phyloP scores from a whole-genome alignment of 257 asterid genomes.

The Solanum sitiens region DNA sequence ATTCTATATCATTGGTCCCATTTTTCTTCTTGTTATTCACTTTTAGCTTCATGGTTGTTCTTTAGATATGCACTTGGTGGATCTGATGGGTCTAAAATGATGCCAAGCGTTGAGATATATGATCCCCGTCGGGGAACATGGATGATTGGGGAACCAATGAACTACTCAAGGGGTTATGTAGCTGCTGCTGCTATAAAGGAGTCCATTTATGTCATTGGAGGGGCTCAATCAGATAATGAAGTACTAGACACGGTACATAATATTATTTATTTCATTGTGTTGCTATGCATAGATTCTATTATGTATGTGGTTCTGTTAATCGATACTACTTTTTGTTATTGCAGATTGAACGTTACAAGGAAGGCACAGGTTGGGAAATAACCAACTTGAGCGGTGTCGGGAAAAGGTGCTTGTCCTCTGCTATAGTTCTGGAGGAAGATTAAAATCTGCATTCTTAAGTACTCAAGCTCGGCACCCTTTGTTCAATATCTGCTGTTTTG shows the following conservation, averaged over 20 bases:
- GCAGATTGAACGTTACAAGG: slow-evolving; percentile 66
- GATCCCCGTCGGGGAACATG: slow-evolving; percentile 63
- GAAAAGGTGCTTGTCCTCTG: slow-evolving; percentile 46
- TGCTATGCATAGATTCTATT: not conserved
- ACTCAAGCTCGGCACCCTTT: not conserved
- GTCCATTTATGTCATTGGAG: slow-evolving; percentile 63
- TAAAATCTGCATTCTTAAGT: not conserved
- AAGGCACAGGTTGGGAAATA: slow-evolving; percentile 63
- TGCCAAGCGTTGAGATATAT: slow-evolving; percentile 48
- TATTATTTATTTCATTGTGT: not conserved
- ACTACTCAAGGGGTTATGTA: slow-evolving; percentile 40
- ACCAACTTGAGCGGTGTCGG: slow-evolving; percentile 36
- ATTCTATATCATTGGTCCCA: not conserved
- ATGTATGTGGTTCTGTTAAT: not conserved
- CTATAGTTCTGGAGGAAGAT: slow-evolving; percentile 36
- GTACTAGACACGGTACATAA: slow-evolving; percentile 33
- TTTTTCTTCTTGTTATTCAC: not conserved
- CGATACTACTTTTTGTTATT: not conserved
- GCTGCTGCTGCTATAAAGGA: slow-evolving; percentile 45
- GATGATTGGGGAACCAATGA: slow-evolving; percentile 54
- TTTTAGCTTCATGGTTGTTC: not conserved
- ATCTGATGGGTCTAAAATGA: slow-evolving; percentile 36
- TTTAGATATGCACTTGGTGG: slow-evolving; percentile 76
- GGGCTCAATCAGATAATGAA: slow-evolving; percentile 22
- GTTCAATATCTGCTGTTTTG: not conserved